These are phyloP conservation scores for Colletotrichum tabaci DNA, from an alignment of 2,329 filamentous ascomycete species.

Conservation along the genomic window DNA sequence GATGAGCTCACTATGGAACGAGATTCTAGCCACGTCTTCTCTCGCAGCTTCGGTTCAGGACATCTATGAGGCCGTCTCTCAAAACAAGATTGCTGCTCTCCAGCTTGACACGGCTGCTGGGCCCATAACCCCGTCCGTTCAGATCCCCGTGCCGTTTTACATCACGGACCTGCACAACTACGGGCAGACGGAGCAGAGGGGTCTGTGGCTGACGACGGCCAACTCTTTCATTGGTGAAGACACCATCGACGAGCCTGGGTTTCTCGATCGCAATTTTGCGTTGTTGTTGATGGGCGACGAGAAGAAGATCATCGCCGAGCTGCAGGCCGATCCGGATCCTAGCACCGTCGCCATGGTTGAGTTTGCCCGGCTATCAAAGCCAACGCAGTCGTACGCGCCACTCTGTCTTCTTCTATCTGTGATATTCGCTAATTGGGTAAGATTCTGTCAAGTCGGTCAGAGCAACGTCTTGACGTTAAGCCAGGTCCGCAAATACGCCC, in stretches of 20 bases:
- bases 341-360: slow-evolving; percentile 84
- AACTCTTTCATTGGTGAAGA: slow-evolving; percentile 82
- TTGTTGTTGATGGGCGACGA: slow-evolving; percentile 89
- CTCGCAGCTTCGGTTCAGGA: slow-evolving; percentile 87
- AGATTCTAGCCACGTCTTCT: slow-evolving; percentile 80
- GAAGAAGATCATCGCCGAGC: slow-evolving; percentile 78
- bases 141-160: slow-evolving; percentile 77
- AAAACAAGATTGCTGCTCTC: slow-evolving; percentile 88
- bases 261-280: slow-evolving; percentile 88
- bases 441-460: slow-evolving; percentile 78
- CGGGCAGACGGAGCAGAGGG: slow-evolving; percentile 78
- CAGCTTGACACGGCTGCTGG: slow-evolving; percentile 77
- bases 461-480: slow-evolving; percentile 80
- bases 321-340: slow-evolving; percentile 83
- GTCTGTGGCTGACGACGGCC: slow-evolving; percentile 89
- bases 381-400: slow-evolving; percentile 70
- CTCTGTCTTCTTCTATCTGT: too few relatives aligned
- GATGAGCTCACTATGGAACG: slow-evolving; percentile 78
- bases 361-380: slow-evolving; percentile 82
- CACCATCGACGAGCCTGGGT: slow-evolving; percentile 74
- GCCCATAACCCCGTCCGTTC: slow-evolving; percentile 72
- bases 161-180: slow-evolving; percentile 80
- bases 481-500: slow-evolving; percentile 89
- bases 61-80: slow-evolving; percentile 84
- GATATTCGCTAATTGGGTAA: slow-evolving; percentile 43